Percentiles rank a stretch among this genome's conserved stretches.
phyloP scores from a whole-genome alignment of 2,329 filamentous ascomycete genomes.

The Elsinoe batatas region DNA sequence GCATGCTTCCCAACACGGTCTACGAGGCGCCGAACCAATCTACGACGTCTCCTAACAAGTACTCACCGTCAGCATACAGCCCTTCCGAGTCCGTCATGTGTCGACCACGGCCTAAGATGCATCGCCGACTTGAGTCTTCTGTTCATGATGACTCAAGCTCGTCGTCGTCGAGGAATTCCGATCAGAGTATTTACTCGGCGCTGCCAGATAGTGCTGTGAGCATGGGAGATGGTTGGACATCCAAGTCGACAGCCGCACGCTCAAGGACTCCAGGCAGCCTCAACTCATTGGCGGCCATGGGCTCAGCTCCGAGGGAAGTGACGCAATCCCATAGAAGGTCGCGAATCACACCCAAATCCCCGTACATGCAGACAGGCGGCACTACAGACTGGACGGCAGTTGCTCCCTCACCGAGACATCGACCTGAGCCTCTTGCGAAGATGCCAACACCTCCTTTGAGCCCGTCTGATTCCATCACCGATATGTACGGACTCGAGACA shows the following conservation, averaged over 20 bases:
- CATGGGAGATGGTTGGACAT: not conserved
- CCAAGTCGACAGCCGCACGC: not conserved
- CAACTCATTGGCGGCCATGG: conserved; percentile 9
- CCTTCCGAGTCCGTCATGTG: conserved; percentile 3
- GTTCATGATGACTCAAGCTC: conserved; percentile 4
- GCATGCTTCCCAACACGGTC: not conserved
- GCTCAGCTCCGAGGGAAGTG: conserved; percentile 4
- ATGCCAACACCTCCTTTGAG: conserved; percentile 11
- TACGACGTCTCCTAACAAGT: not conserved
- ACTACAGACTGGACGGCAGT: conserved; percentile 9
- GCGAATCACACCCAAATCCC: not conserved
- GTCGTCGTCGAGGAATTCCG: not conserved
- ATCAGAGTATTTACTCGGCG: not conserved
- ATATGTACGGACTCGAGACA: not conserved
- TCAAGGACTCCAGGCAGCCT: not conserved
- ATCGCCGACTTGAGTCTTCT: not conserved
- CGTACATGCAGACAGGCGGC: not conserved
- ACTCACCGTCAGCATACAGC: not conserved
- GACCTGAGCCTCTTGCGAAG: conserved; percentile 3
- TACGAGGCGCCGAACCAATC: not conserved
- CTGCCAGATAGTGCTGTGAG: conserved; percentile 1
- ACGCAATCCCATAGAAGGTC: not conserved
- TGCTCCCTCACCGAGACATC: not conserved
- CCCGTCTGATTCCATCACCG: conserved; percentile 2
- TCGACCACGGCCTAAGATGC: conserved; percentile 6